These are phyloP conservation scores for Phaseolus lunatus DNA, from an alignment of 306 rosid species.

Conservation along the genomic window DNA sequence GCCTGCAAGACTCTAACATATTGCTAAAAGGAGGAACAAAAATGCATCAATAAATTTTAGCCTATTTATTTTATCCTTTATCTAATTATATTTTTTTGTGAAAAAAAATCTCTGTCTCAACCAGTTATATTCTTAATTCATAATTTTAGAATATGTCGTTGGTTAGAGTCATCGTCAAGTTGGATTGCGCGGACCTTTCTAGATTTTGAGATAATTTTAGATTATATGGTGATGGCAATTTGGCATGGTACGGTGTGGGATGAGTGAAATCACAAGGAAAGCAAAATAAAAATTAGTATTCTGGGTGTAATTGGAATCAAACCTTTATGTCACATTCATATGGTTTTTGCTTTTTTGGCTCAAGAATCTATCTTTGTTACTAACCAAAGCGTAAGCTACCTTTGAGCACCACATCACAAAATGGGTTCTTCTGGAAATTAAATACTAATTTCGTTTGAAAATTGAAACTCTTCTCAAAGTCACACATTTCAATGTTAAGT, in stretches of 20 bases:
- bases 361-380: conserved; percentile 28
- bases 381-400: neutral
- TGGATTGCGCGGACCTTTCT: conserved; percentile 15
- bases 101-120: neutral
- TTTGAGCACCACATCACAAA: neutral
- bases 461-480: conserved; percentile 8
- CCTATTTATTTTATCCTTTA: neutral
- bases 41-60: neutral
- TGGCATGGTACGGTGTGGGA: conserved; percentile 22
- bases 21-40: neutral
- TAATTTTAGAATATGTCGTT: conserved; percentile 2
- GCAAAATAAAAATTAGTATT: neutral
- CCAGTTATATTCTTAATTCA: neutral
- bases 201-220: conserved; percentile 26
- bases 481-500: neutral
- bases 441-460: neutral
- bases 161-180: neutral
- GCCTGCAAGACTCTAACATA: neutral
- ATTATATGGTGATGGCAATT: conserved; percentile 9
- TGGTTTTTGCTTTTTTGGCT: conserved; percentile 20
- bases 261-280: conserved; percentile 13
- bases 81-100: neutral
- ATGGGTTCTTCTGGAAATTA: neutral
- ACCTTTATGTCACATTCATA: conserved; percentile 49
- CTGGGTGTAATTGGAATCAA: conserved; percentile 42